Conservation (phyloP, 345 rosid genomes). For the Syzygium jambos region DNA sequence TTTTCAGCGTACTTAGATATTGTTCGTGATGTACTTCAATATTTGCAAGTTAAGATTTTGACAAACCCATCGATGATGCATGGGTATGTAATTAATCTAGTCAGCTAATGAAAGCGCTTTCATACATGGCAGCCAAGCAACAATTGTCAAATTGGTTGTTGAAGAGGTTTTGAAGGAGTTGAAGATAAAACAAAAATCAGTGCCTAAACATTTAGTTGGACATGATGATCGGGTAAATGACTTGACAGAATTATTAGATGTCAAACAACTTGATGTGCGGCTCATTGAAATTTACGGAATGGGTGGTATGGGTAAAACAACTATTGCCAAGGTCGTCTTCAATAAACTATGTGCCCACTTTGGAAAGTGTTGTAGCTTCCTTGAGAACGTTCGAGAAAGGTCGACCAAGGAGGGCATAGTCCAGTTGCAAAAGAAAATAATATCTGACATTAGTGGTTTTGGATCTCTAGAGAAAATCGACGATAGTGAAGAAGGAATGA, state of each 20-base stretch:
- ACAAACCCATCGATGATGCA: not conserved
- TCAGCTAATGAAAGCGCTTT: not conserved
- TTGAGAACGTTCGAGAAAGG: not conserved
- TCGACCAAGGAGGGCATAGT: not conserved
- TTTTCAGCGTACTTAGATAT: not conserved
- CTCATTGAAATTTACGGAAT: not conserved
- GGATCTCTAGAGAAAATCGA: rapidly evolving
- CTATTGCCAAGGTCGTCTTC: not conserved
- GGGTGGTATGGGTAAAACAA: not conserved
- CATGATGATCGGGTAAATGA: not conserved
- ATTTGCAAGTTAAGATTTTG: not conserved
- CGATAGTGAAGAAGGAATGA: not conserved
- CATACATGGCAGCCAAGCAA: not conserved
- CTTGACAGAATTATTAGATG: not conserved
- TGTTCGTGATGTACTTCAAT: not conserved
- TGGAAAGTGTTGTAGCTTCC: not conserved
- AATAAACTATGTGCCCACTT: not conserved
- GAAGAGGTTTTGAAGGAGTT: not conserved
- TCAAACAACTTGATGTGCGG: not conserved
- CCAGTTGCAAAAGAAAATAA: rapidly evolving
- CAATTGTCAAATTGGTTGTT: not conserved
- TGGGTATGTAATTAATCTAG: not conserved
- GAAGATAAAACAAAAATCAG: not conserved
- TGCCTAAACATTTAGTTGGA: not conserved
- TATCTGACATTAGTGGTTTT: not conserved